phyloP scores from a whole-genome alignment of 225 moss, liverwort and hornwort species.

The Physcomitrellopsis africana region DNA sequence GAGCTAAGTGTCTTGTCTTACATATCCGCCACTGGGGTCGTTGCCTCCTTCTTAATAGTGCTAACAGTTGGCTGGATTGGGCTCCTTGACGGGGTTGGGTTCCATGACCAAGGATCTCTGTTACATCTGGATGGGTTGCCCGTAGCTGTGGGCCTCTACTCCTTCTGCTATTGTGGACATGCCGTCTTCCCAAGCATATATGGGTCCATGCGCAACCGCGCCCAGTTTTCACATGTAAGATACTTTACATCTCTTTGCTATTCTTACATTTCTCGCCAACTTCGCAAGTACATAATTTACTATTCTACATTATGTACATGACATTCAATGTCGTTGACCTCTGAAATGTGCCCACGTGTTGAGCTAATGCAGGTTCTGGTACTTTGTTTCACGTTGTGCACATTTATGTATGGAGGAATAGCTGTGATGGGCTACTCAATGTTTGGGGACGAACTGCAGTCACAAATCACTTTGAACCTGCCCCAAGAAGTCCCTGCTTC shows the following conservation, averaged over 20 bases:
- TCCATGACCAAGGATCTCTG: conserved; percentile 66
- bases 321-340: not conserved
- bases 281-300: not conserved
- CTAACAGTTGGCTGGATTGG: conserved; percentile 78
- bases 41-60: conserved; percentile 70
- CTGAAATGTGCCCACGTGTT: not conserved
- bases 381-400: conserved; percentile 66
- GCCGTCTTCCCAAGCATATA: conserved; percentile 96
- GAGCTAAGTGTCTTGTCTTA: conserved; percentile 81
- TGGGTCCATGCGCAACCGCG: conserved; percentile 71
- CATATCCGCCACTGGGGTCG: conserved; percentile 82
- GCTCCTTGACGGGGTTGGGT: conserved; percentile 83
- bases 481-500: conserved; percentile 64
- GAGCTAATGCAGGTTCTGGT: conserved; percentile 66
- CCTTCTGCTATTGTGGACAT: conserved; percentile 96
- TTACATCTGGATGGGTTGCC: conserved; percentile 72
- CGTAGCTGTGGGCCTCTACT: conserved; percentile 78
- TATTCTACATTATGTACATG: not conserved
- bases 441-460: conserved; percentile 82
- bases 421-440: conserved; percentile 82
- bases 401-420: conserved; percentile 75
- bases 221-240: conserved; percentile 76
- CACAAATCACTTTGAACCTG: conserved; percentile 86
- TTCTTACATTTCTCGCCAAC: not conserved
- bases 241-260: not conserved